Base-by-base conservation (phyloP, 1,139 yeast genomes). In the Yueomyces sp. region DNA sequence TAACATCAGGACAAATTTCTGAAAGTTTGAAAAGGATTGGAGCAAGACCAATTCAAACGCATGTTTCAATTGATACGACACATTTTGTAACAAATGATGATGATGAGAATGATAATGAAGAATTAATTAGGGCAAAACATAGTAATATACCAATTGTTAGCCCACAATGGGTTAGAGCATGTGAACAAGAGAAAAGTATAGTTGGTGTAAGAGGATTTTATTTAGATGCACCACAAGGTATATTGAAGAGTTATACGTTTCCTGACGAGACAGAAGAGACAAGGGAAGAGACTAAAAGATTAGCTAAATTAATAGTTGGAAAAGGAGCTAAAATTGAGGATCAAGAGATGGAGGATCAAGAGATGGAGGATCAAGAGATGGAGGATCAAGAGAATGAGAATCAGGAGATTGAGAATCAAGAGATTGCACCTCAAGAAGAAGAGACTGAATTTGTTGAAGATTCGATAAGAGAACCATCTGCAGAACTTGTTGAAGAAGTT, bases 131-230 rank as follows among this genome's bases (percentile, higher is more conserved):
- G 59, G 98, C 98, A 1, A 72, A 75, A 48, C 89, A 82, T 46
- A 75, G 79, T 70, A 91, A 89, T 59, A 87, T 91, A 46, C 99
- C 99, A 3, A 76, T 91, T 38, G 91, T 91, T 29, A 75, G 96
- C 60, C 98, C 98, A 0, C 97, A 91, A 60, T 91, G 97, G 97
- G 69, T 91, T 46, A 81, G 84, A 63, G 96, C 96, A 0, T 91
- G 98, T 67, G 95, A 86, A 55, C 65, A 75, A 40, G 97, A 89
- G 56, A 75, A 94, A 52, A 68, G 96, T 55, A 78, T 91, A 47
- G 95, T 89, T 37, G 96, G 97, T 30, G 99, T 93, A 11, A 73
- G 95, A 54, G 87, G 86, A 49, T 84, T 81, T 53, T 83, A 83
- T 39, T 68, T 82, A 33, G 73, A 70, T 55, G 68, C 75, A 33